Conservation (phyloP, 768 basidiomycete genomes). For the Mycena albidolilacea region DNA sequence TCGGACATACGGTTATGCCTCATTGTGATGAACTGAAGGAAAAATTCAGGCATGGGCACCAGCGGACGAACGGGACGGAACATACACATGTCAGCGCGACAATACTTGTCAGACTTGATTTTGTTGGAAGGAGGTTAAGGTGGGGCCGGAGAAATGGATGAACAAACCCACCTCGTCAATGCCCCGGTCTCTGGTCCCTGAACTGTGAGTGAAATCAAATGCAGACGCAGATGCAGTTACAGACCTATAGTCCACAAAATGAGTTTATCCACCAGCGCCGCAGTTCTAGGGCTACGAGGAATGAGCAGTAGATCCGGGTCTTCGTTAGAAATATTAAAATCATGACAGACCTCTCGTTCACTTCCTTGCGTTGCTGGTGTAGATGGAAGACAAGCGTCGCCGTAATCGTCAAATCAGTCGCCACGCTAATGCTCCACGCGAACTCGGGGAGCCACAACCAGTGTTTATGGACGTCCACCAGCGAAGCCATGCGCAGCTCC, state of each 20-base stretch:
- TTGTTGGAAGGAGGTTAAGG: neutral
- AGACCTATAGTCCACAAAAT: neutral
- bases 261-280: constrained; percentile 10
- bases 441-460: neutral
- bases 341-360: neutral
- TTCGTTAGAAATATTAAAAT: neutral
- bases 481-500: neutral
- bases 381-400: neutral
- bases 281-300: neutral
- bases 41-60: too few species aligned
- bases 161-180: neutral
- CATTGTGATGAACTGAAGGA: too few species aligned
- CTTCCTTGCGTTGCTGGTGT: neutral
- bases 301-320: neutral
- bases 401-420: neutral
- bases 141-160: neutral
- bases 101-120: neutral
- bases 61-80: neutral
- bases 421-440: neutral
- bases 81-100: neutral
- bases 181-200: neutral
- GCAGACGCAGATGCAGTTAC: neutral
- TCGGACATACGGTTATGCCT: too few species aligned
- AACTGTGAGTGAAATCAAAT: neutral
- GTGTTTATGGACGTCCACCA: neutral